These are phyloP conservation scores for Erysimum cheiranthoides DNA, from an alignment of 345 rosid genomes.

Conservation along the genomic window DNA sequence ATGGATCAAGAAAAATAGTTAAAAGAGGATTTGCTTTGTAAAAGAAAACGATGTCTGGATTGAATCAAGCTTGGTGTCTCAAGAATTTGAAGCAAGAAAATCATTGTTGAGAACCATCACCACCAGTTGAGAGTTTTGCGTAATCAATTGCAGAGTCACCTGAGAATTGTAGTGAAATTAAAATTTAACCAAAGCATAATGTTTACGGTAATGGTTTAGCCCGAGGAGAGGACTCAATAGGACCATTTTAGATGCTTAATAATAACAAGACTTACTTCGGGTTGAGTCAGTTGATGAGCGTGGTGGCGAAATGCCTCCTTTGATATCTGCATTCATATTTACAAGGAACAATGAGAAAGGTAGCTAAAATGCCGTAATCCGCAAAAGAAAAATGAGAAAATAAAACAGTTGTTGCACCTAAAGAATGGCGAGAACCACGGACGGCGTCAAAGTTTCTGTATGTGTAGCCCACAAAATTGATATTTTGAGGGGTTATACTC, in stretches of 20 bases:
- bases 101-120: slow-evolving; percentile 37
- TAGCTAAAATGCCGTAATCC: not conserved
- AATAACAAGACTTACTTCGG: slow-evolving; percentile 51
- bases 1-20: slow-evolving; percentile 50
- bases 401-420: slow-evolving; percentile 51
- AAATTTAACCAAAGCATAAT: not conserved
- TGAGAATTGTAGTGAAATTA: slow-evolving; percentile 33
- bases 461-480: slow-evolving; percentile 90
- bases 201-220: not conserved
- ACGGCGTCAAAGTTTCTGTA: slow-evolving; percentile 88
- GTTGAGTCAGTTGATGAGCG: slow-evolving; percentile 56
- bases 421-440: slow-evolving; percentile 58
- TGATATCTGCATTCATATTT: slow-evolving; percentile 48
- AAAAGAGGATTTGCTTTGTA: slow-evolving; percentile 32
- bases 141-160: slow-evolving; percentile 76
- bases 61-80: slow-evolving; percentile 8
- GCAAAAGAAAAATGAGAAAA: slow-evolving; percentile 4
- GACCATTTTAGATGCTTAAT: not conserved
- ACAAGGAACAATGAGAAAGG: slow-evolving; percentile 9
- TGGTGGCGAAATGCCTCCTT: slow-evolving; percentile 47
- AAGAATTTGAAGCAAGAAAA: not conserved
- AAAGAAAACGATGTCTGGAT: slow-evolving; percentile 31
- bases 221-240: not conserved
- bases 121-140: slow-evolving; percentile 46
- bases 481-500: slow-evolving; percentile 64